Evolutionary conservation across 805 yeast species (phyloP).

Genomic region (Hanseniaspora taiwanica): DNA sequence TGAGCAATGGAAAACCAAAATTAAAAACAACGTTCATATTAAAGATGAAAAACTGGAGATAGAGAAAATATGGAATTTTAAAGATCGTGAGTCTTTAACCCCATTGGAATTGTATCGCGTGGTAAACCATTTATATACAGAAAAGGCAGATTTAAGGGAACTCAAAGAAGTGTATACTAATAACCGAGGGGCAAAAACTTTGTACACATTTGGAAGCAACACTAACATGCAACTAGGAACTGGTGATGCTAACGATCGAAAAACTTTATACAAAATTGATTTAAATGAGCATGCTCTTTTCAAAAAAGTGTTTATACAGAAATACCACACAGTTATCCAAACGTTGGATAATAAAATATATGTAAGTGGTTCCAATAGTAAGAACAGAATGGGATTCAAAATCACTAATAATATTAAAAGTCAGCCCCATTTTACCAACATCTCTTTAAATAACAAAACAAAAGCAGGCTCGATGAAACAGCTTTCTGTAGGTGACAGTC

Average conservation of each 20-base stretch:
- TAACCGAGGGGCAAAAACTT: slow-evolving; percentile 32
- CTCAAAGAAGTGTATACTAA: not conserved
- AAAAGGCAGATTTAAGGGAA: slow-evolving; percentile 19
- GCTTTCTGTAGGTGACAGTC: slow-evolving; percentile 51
- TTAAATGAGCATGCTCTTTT: slow-evolving; percentile 22
- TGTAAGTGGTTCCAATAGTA: slow-evolving; percentile 52
- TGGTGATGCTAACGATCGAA: slow-evolving; percentile 45
- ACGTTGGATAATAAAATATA: slow-evolving; percentile 41
- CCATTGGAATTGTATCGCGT: slow-evolving; percentile 53
- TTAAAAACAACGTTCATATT: slow-evolving; percentile 2
- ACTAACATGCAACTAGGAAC: slow-evolving; percentile 51
- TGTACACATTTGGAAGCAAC: slow-evolving; percentile 52
- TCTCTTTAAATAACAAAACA: slow-evolving; percentile 2
- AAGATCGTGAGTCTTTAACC: slow-evolving; percentile 58
- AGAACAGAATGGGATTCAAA: slow-evolving; percentile 61
- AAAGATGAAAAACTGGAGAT: slow-evolving; percentile 9
- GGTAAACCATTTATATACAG: slow-evolving; percentile 31
- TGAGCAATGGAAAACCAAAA: slow-evolving; percentile 14
- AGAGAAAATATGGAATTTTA: slow-evolving; percentile 25
- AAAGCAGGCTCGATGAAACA: slow-evolving; percentile 19
- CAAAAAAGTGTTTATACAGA: slow-evolving; percentile 39
- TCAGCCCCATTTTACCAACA: slow-evolving; percentile 24
- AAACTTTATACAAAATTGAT: slow-evolving; percentile 29
- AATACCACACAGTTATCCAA: slow-evolving; percentile 48
- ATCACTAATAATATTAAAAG: slow-evolving; percentile 26